These are phyloP conservation scores for Echinochloa phyllopogon DNA, from an alignment of 176 grass and related monocot species.

Conservation along the genomic window DNA sequence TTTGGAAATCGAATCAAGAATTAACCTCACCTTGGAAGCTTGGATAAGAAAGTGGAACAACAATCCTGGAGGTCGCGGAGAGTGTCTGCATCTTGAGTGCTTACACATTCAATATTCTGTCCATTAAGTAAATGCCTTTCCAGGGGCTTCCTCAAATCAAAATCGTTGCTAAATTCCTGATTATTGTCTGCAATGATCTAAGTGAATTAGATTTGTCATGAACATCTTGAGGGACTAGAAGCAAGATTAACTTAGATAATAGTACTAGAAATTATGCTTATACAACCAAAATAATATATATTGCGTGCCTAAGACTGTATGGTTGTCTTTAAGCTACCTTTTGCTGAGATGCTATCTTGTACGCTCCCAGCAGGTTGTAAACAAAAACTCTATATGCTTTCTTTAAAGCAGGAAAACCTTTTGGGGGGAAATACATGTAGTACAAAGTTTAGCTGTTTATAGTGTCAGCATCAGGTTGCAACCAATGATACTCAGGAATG, in stretches of 20 bases:
- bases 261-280: not conserved
- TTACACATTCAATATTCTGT: conserved; percentile 73
- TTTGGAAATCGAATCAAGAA: conserved; percentile 23
- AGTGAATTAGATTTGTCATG: not conserved
- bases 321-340: too few relatives aligned
- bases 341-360: too few relatives aligned
- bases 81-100: conserved; percentile 60
- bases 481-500: not conserved
- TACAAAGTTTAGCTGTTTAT: not conserved
- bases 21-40: conserved; percentile 58
- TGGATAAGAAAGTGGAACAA: conserved; percentile 76
- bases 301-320: too few relatives aligned
- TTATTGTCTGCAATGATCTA: conserved; percentile 66
- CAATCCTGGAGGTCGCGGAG: conserved; percentile 50
- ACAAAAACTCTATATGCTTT: too few relatives aligned
- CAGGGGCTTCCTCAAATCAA: conserved; percentile 85
- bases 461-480: not conserved
- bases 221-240: not conserved
- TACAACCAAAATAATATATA: not conserved
- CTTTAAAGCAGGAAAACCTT: too few relatives aligned
- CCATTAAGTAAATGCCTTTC: conserved; percentile 74
- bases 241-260: not conserved
- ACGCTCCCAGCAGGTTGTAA: too few relatives aligned
- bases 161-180: conserved; percentile 87
- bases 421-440: not conserved